A percentile compares a stretch with the other conserved stretches of the same genome.
These are phyloP conservation scores for Komagataella kurtzmanii DNA, from an alignment of 805 yeast species.

Conservation along the genomic window DNA sequence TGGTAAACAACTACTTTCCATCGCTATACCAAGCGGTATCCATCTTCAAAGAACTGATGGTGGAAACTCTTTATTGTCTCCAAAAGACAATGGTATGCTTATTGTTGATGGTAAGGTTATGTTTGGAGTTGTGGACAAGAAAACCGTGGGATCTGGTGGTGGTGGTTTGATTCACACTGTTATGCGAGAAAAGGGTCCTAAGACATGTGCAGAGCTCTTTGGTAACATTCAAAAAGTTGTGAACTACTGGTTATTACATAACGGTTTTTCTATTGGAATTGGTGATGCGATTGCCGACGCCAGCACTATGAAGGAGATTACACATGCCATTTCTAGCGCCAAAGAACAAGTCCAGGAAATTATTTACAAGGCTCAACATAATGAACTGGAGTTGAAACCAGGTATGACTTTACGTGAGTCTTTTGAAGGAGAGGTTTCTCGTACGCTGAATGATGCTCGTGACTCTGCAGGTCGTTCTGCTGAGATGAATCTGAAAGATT, in stretches of 20 bases:
- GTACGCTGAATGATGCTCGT: constrained; percentile 94
- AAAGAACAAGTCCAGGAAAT: constrained; percentile 91
- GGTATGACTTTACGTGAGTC: constrained; percentile 99
- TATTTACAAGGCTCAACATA: constrained; percentile 83
- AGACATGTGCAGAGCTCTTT: constrained; percentile 77
- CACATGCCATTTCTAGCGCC: constrained; percentile 86
- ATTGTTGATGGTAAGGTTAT: constrained; percentile 91
- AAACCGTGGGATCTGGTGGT: constrained; percentile 96
- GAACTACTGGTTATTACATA: constrained; percentile 91
- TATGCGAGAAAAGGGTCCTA: constrained; percentile 94
- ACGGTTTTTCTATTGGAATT: constrained; percentile 97
- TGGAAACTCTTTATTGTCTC: constrained; percentile 67
- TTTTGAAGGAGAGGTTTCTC: constrained; percentile 92
- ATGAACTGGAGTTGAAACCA: constrained; percentile 84
- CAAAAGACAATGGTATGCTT: constrained; percentile 92
- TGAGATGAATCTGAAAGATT: constrained; percentile 86
- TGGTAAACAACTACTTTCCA: constrained; percentile 87
- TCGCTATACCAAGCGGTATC: constrained; percentile 93
- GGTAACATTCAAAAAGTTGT: constrained; percentile 92
- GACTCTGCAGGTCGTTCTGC: constrained; percentile 99
- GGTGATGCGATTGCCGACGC: constrained; percentile 99
- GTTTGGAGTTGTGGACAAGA: constrained; percentile 96
- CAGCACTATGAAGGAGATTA: constrained; percentile 88
- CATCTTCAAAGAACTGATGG: constrained; percentile 91
- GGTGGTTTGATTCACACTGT: constrained; percentile 98